Base-by-base conservation (phyloP, 106 monocot genomes). In the Gastrodia elata region DNA sequence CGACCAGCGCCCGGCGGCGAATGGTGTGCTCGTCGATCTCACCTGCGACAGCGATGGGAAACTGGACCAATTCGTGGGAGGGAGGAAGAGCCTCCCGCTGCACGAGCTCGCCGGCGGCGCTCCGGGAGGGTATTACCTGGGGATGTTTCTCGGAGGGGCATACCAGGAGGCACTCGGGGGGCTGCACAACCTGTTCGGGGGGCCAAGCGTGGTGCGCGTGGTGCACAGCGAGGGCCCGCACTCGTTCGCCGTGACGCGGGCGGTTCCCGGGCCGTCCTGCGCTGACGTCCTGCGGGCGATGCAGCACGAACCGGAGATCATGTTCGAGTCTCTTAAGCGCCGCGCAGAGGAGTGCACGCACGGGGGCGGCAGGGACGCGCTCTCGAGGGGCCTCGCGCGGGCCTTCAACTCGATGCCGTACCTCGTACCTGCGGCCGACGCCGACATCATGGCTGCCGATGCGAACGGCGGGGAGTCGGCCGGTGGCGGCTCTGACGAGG, bases 141-240 rank as follows among this genome's bases (percentile, higher is more conserved):
- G 97, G 30, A 98, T 98, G 97, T 98, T 98, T 71, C 79, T 98
- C 11, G 97, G 97, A 26, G 97, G 97, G 18, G 93, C 97, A 25
- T 98, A 98, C 82, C 97, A 98, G 86, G 97, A 98, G 84, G 93
- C 97, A 27, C 82, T 98, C 10, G 97, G 97, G 0, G 97, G 97
- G 3, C 74, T 91, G 75, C 97, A 98, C 84, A 98, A 98, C 72
- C 88, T 98, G 25, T 91, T 98, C 38, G 97, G 97, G 0, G 90
- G 97, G 39, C 93, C 97, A 38, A 98, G 97, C 76, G 86, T 98
- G 38, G 84, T 98, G 58, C 84, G 97, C 28, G 97, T 98, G 49
- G 77, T 78, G 81, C 93, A 93, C 80, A 79, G 81, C 76, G 90
- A 90, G 8, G 91, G 97, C 26, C 90, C 97, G 10, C 90, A 93